Evolutionary conservation across 129 eudicot species (phyloP).

Genomic region (Arctium minus): DNA sequence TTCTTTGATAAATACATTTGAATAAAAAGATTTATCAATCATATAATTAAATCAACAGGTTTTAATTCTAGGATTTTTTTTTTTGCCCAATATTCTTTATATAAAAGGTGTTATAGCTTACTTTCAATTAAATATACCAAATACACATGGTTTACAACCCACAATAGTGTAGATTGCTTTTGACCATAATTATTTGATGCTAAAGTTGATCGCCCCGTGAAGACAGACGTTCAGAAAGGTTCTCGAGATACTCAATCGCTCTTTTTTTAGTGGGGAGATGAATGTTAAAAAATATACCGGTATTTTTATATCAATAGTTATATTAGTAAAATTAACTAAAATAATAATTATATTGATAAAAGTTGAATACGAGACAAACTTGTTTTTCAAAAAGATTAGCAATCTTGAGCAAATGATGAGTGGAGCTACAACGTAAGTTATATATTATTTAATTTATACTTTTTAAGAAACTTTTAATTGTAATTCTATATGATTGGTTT

Average conservation of each 20-base stretch:
- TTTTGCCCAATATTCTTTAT: too few relatives aligned
- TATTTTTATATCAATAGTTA: too few relatives aligned
- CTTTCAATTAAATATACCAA: background rate
- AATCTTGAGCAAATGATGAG: background rate
- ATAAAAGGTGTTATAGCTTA: background rate
- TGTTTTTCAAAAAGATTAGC: background rate
- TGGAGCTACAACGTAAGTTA: background rate
- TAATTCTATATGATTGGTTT: background rate
- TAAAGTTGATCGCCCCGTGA: background rate
- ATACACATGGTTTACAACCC: slow-evolving; percentile 5
- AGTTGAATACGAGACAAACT: background rate
- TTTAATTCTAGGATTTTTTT: too few relatives aligned
- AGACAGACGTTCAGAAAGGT: too few relatives aligned
- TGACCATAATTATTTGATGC: background rate
- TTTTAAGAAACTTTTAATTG: background rate
- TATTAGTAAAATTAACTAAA: too few relatives aligned
- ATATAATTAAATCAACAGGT: too few relatives aligned
- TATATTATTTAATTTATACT: too few relatives aligned
- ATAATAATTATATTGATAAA: too few relatives aligned
- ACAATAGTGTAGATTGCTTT: background rate
- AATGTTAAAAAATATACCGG: background rate
- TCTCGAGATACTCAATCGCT: too few relatives aligned
- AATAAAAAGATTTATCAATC: too few relatives aligned
- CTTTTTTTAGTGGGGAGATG: background rate
- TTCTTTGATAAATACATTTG: too few relatives aligned